Evolutionary conservation across 2,329 filamentous ascomycete genomes (phyloP).

Genomic region (Trichophyton rubrum): DNA sequence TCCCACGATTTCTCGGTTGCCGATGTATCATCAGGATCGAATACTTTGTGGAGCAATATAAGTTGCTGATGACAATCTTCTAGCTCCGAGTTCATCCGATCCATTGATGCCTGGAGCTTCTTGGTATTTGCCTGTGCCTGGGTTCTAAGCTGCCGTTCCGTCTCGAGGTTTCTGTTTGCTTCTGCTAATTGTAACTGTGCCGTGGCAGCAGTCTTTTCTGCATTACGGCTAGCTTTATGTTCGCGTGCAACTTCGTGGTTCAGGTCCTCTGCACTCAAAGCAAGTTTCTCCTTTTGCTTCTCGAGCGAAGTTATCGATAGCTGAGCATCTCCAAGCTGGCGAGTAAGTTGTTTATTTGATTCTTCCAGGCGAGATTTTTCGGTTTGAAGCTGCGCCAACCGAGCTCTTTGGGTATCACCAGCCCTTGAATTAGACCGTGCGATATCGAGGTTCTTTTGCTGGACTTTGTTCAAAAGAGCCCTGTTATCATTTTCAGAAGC

Average conservation of each 20-base stretch:
- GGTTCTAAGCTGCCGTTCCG: conserved; percentile 69
- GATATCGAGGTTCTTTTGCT: conserved; percentile 94
- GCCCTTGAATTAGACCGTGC: conserved; percentile 78
- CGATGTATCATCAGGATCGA: conserved; percentile 63
- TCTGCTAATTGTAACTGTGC: conserved; percentile 75
- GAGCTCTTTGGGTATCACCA: conserved; percentile 67
- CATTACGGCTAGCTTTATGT: conserved; percentile 77
- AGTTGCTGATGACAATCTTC: conserved; percentile 68
- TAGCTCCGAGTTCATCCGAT: conserved; percentile 68
- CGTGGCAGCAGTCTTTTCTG: conserved; percentile 74
- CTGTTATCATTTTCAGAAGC: conserved; percentile 96
- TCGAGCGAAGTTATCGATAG: conserved; percentile 70
- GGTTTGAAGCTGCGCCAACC: conserved; percentile 61
- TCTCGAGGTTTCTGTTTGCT: conserved; percentile 76
- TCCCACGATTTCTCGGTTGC: conserved; percentile 57
- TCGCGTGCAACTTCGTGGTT: conserved; percentile 85
- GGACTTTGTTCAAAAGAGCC: conserved; percentile 87
- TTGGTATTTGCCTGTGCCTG: conserved; percentile 80
- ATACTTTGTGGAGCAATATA: conserved; percentile 69
- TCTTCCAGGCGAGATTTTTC: conserved; percentile 78
- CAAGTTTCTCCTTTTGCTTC: conserved; percentile 88
- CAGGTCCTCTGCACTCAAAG: conserved; percentile 76
- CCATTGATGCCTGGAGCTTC: conserved; percentile 65
- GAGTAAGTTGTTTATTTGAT: conserved; percentile 64
- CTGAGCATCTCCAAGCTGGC: conserved; percentile 77